phyloP scores from a whole-genome alignment of 352 stramenopile genomes.

The Pythium chondricola region DNA sequence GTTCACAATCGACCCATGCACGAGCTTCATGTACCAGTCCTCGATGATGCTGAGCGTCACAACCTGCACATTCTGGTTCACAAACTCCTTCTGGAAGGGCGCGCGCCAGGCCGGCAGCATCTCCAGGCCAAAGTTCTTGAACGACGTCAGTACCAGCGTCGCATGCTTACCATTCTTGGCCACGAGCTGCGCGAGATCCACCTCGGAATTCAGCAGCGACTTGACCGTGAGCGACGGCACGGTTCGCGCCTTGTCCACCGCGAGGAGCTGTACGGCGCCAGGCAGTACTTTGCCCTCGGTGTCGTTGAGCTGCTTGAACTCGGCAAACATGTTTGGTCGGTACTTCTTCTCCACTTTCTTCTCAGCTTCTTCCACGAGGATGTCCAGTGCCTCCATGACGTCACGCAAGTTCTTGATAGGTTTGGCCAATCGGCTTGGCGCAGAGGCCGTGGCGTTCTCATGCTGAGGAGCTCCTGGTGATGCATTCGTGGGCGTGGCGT shows the following conservation, averaged over 20 bases:
- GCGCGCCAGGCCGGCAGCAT: slow-evolving; percentile 77
- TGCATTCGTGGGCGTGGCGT: background rate
- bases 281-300: slow-evolving; percentile 72
- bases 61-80: slow-evolving; percentile 39
- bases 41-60: slow-evolving; percentile 81
- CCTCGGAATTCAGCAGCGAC: slow-evolving; percentile 36
- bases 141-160: slow-evolving; percentile 74
- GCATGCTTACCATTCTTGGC: slow-evolving; percentile 30
- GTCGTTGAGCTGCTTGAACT: slow-evolving; percentile 88
- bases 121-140: slow-evolving; percentile 83
- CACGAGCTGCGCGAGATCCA: slow-evolving; percentile 51
- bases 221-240: slow-evolving; percentile 54
- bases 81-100: slow-evolving; percentile 47
- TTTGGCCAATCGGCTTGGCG: slow-evolving; percentile 22
- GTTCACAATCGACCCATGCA: slow-evolving; percentile 56
- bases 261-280: slow-evolving; percentile 39
- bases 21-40: slow-evolving; percentile 87
- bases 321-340: slow-evolving; percentile 80
- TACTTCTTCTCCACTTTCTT: slow-evolving; percentile 85
- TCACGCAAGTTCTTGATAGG: slow-evolving; percentile 71
- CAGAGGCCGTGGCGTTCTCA: too few species aligned
- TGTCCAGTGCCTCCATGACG: slow-evolving; percentile 67
- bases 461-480: background rate
- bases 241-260: slow-evolving; percentile 45
- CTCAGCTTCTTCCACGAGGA: slow-evolving; percentile 79